Evolutionary conservation across 1,139 yeast species (phyloP), one percentile per base, ranked within the genome.

Genomic region (Sugiyamaella castrensis): DNA sequence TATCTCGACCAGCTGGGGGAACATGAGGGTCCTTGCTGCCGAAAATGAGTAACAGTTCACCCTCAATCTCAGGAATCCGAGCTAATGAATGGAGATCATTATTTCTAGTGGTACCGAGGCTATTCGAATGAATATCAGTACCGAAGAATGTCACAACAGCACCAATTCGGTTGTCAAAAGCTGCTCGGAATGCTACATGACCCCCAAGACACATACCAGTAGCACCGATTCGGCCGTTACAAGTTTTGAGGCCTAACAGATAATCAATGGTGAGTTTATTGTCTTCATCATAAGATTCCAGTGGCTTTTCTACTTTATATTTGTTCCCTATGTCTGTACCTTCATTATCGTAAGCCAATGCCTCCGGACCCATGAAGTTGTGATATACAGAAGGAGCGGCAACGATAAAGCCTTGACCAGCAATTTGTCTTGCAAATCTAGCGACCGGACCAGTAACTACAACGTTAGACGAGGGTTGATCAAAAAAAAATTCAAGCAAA

Each of bases 141-240:
- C 91, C 87, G 68, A 86, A 86, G 68, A 84, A 86, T 54, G 89
- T 81, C 15, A 84, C 86, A 8, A 84, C 77, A 12, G 92, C 88
- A 28, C 71, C 69, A 33, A 85, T 80, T 49, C 88, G 70, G 29
- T 76, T 73, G 60, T 85, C 89, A 56, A 85, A 73, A 7, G 85
- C 78, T 1, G 87, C 80, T 58, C 95, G 74, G 67, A 79, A 84
- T 1, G 95, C 92, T 61, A 85, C 71, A 63, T 86, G 94, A 1
- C 95, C 95, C 16, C 95, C 95, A 19, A 86, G 77, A 64, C 95
- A 86, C 91, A 86, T 86, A 24, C 95, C 95, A 1, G 92, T 84
- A 45, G 91, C 84, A 28, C 94, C 95, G 56, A 84, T 76, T 53
- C 75, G 78, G 39, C 92, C 92, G 55, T 79, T 82, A 64, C 87